These are phyloP conservation scores for Phytomonas sp. DNA, from an alignment of 208 protist species.

Conservation along the genomic window DNA sequence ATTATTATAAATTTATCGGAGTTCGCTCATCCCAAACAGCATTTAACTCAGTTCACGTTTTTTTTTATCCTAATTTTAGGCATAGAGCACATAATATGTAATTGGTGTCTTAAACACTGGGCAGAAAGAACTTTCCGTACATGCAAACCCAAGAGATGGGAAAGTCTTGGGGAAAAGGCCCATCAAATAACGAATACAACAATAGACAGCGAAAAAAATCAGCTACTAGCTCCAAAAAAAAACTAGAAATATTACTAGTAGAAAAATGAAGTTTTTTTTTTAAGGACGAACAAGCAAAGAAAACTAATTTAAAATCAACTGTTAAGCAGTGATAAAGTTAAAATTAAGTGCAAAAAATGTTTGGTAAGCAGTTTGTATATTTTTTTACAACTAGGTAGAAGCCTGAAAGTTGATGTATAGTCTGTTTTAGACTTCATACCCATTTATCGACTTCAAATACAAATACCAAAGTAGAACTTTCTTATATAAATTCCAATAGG, in stretches of 20 bases:
- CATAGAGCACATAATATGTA: not conserved
- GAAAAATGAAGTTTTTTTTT: not conserved
- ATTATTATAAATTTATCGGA: not conserved
- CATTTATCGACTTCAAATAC: not conserved
- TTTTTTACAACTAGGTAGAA: not conserved
- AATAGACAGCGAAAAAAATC: not conserved
- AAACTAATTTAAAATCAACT: not conserved
- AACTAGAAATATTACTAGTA: not conserved
- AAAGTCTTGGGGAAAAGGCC: not conserved
- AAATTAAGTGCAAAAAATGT: not conserved
- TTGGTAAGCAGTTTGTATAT: not conserved
- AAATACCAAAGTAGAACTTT: not conserved
- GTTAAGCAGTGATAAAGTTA: not conserved
- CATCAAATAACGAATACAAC: not conserved
- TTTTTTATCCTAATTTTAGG: not conserved
- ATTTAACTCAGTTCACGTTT: not conserved
- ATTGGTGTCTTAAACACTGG: not conserved
- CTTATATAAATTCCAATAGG: conserved; percentile 3
- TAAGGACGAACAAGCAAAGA: not conserved
- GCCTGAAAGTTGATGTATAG: not conserved
- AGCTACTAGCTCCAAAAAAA: not conserved
- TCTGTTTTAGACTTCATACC: not conserved
- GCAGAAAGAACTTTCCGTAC: not conserved
- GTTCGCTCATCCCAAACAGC: not conserved
- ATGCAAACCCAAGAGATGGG: not conserved